Evolutionary conservation across 2,329 filamentous ascomycete species (phyloP).

Genomic region (Fusarium hostae): DNA sequence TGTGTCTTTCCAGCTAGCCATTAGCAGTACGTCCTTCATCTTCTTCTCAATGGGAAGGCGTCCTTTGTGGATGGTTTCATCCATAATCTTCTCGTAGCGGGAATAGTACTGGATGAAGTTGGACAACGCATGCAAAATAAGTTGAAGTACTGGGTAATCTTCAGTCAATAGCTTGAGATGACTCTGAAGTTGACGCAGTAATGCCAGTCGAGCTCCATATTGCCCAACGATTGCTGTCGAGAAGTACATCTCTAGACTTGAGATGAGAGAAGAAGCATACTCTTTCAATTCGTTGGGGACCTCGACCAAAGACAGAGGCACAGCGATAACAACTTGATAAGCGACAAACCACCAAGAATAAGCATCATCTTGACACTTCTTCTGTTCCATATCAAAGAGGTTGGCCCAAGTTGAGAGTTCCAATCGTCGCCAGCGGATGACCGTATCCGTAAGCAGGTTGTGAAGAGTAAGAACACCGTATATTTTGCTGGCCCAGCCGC

Average conservation of each 20-base stretch:
- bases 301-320: conserved; percentile 73
- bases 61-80: conserved; percentile 73
- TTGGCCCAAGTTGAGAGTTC: conserved; percentile 93
- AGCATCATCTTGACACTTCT: conserved; percentile 80
- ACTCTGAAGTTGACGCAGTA: conserved; percentile 73
- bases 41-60: conserved; percentile 84
- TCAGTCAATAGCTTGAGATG: conserved; percentile 72
- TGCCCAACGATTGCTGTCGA: conserved; percentile 83
- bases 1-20: conserved; percentile 98
- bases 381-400: conserved; percentile 84
- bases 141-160: conserved; percentile 67
- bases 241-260: conserved; percentile 83
- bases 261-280: conserved; percentile 77
- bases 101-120: conserved; percentile 83
- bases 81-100: conserved; percentile 74
- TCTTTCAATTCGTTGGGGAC: conserved; percentile 67
- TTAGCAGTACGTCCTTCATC: conserved; percentile 89
- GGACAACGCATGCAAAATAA: conserved; percentile 72
- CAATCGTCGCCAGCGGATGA: conserved; percentile 89
- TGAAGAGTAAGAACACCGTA: conserved; percentile 78
- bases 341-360: conserved; percentile 96
- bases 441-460: conserved; percentile 80
- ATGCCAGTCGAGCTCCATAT: conserved; percentile 75
- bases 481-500: conserved; percentile 83
- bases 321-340: conserved; percentile 87